Evolutionary conservation across 306 rosid genomes (phyloP), one percentile per base, ranked within the genome.

Genomic region (Ammopiptanthus mongolicus): DNA sequence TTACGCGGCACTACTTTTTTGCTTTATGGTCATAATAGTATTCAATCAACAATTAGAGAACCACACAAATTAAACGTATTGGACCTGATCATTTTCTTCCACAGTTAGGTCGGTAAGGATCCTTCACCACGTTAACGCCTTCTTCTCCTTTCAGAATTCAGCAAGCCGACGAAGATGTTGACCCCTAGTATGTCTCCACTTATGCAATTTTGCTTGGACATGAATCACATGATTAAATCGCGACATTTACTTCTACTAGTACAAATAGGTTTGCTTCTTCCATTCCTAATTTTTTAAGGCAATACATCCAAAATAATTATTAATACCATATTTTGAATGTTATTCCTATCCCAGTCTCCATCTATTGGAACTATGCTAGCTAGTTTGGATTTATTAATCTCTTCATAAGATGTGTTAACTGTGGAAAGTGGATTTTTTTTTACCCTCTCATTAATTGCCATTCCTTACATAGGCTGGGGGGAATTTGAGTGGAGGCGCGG

Each of bases 1-100:
- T 61, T 34, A 71, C 58, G 57, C 64, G 81, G 62, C 53, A 31
- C 67, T 50, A 66, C 58, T 58, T 58, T 15, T 6, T 21, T 11
- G 11, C n/a, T 22, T 10, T 29, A 2, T 3, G 37, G 65, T 57
- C 25, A 31, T 21, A 25, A 6, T 21, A 36, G 6, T 69, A 23
- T 48, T 60, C 65, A 36, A 19, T 13, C 33, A 13, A 19, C 47
- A 4, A 48, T 47, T n/a, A 2, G 13, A 57, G 74, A 68, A 22
- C 33, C 47, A n/a, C 13, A 22, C 6, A 56, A 37, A n/a, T n/a
- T n/a, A 25, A 37, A 71, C 66, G 66, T 71, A 9, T 37, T 3
- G 17, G 41, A 21, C 66, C 17, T 47, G 11, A 0, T n/a, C n/a
- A n/a, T 55, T 21, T 71, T 21, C 29, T 22, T 37, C 18, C 6